These are phyloP conservation scores for Incumbomyces lentus DNA, from an alignment of 2,329 filamentous ascomycete genomes.

Conservation along the genomic window DNA sequence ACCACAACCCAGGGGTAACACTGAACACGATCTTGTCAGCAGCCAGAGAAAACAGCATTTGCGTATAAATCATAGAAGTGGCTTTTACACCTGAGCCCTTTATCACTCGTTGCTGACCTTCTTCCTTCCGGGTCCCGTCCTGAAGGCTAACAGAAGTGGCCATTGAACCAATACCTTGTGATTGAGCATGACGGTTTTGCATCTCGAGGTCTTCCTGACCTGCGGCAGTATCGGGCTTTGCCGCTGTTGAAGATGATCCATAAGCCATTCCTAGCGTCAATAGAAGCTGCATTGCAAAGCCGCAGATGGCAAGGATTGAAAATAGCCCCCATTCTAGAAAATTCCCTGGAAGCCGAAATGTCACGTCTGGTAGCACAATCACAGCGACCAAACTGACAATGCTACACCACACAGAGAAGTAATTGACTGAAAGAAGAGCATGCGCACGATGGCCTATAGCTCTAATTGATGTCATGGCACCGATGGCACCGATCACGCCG, in stretches of 20 bases:
- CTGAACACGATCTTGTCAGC: slow-evolving; percentile 57
- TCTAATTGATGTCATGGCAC: slow-evolving; percentile 66
- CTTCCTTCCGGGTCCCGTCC: neutral
- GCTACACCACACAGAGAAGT: slow-evolving; percentile 63
- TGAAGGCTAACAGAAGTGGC: slow-evolving; percentile 19
- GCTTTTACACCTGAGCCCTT: slow-evolving; percentile 35
- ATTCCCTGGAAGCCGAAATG: slow-evolving; percentile 46
- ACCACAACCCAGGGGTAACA: slow-evolving; percentile 46
- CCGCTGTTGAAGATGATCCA: slow-evolving; percentile 45
- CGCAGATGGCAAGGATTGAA: slow-evolving; percentile 57
- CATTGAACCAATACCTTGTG: neutral
- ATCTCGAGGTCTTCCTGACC: slow-evolving; percentile 2
- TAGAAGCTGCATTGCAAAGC: slow-evolving; percentile 80
- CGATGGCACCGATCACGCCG: slow-evolving; percentile 65
- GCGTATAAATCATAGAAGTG: slow-evolving; percentile 58
- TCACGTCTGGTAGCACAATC: slow-evolving; percentile 43
- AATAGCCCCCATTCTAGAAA: slow-evolving; percentile 57
- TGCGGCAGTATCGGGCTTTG: slow-evolving; percentile 25
- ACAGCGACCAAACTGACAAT: slow-evolving; percentile 56
- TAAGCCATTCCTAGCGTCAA: slow-evolving; percentile 65
- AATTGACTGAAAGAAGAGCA: slow-evolving; percentile 75
- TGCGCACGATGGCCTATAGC: slow-evolving; percentile 73
- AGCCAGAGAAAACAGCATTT: slow-evolving; percentile 58
- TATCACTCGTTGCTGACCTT: neutral
- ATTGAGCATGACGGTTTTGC: slow-evolving; percentile 23